Evolutionary conservation across 2,329 filamentous ascomycete species (phyloP).

Genomic region (Pleomassaria siparia): DNA sequence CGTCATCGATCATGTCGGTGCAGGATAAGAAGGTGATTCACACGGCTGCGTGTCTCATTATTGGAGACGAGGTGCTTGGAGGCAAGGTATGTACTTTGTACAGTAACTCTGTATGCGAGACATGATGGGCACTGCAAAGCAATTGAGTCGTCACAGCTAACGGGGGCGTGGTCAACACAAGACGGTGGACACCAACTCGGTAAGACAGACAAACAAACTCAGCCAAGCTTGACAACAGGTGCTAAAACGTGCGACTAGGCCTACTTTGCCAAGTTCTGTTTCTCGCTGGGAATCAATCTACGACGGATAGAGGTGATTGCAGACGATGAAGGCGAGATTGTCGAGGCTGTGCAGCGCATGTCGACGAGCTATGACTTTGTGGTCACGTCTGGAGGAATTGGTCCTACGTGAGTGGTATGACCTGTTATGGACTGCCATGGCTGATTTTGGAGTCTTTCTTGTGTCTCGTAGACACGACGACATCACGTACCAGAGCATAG

Average conservation of each 20-base stretch:
- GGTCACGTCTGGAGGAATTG: slow-evolving; percentile 92
- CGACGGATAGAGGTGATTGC: slow-evolving; percentile 91
- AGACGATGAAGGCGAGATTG: slow-evolving; percentile 87
- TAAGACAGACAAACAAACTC: slow-evolving; percentile 12
- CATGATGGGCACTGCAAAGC: slow-evolving; percentile 1
- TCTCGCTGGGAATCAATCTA: slow-evolving; percentile 65
- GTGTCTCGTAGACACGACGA: slow-evolving; percentile 79
- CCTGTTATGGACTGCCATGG: slow-evolving; percentile 8
- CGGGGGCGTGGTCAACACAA: slow-evolving; percentile 33
- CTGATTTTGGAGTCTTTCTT: slow-evolving; percentile 19
- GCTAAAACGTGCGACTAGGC: slow-evolving; percentile 37
- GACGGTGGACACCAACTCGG: slow-evolving; percentile 68
- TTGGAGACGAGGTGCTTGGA: slow-evolving; percentile 94
- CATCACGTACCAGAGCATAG: slow-evolving; percentile 94
- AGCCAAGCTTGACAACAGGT: neutral
- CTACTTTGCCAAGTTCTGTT: slow-evolving; percentile 67
- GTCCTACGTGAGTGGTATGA: slow-evolving; percentile 72
- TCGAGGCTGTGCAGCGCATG: slow-evolving; percentile 86
- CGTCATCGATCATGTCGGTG: slow-evolving; percentile 52
- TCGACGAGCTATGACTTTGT: slow-evolving; percentile 89
- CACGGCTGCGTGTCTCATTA: slow-evolving; percentile 89
- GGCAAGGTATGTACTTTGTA: slow-evolving; percentile 80
- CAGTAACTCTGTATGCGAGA: no score
- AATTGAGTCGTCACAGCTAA: slow-evolving; percentile 21
- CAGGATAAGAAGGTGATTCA: slow-evolving; percentile 70